Conservation (phyloP, 1,139 yeast genomes). For the Zygosaccharomyces sapae region DNA sequence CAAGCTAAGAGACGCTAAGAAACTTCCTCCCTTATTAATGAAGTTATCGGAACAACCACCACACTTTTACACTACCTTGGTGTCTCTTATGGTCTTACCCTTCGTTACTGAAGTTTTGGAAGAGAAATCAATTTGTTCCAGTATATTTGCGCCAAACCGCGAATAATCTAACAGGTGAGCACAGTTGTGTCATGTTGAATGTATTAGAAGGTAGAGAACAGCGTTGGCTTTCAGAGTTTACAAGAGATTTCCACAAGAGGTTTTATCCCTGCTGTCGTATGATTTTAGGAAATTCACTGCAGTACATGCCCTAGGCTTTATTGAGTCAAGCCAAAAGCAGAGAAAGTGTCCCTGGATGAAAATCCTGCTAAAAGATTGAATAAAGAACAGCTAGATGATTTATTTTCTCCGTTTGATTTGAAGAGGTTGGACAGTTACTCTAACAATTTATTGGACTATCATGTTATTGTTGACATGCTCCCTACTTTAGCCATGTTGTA, state of each 20-base stretch:
- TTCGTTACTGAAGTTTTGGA: slow-evolving; percentile 89
- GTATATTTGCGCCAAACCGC: slow-evolving; percentile 94
- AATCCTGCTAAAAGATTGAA: slow-evolving; percentile 35
- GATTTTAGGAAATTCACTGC: slow-evolving; percentile 79
- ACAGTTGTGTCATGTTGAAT: slow-evolving; percentile 88
- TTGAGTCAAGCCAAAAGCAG: slow-evolving; percentile 61
- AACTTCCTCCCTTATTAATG: slow-evolving; percentile 82
- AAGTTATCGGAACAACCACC: slow-evolving; percentile 86
- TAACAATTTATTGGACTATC: slow-evolving; percentile 87
- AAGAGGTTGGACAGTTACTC: slow-evolving; percentile 93
- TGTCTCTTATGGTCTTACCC: slow-evolving; percentile 93
- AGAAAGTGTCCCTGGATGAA: slow-evolving; percentile 19
- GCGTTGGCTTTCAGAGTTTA: slow-evolving; percentile 76
- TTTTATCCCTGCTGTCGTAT: slow-evolving; percentile 76
- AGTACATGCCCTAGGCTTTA: slow-evolving; percentile 73
- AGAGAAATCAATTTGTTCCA: slow-evolving; percentile 73
- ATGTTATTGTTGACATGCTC: slow-evolving; percentile 87
- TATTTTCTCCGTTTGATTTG: slow-evolving; percentile 85
- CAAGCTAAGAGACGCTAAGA: slow-evolving; percentile 80
- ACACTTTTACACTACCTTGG: slow-evolving; percentile 84
- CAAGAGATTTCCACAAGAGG: slow-evolving; percentile 85
- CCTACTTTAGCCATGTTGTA: slow-evolving; percentile 71
- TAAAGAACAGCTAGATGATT: slow-evolving; percentile 55
- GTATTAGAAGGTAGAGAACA: slow-evolving; percentile 62
- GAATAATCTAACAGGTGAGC: slow-evolving; percentile 97